Conservation (phyloP, 495 filamentous ascomycete genomes). For the Immersiella caudata region DNA sequence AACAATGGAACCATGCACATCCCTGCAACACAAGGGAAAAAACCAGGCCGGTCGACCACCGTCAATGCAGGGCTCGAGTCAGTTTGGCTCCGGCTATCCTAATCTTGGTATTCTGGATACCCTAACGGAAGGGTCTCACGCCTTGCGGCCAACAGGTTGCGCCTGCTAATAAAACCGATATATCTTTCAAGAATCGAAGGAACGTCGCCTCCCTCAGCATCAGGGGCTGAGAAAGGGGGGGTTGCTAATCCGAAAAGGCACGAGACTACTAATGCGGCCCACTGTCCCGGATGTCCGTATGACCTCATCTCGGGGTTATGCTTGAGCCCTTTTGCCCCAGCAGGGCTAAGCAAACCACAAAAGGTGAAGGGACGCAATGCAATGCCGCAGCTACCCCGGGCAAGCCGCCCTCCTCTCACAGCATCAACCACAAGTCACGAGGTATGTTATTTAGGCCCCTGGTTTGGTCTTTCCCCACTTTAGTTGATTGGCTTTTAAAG, state of each 20-base stretch:
- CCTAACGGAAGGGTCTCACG: background rate
- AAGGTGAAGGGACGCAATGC: background rate
- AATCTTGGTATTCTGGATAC: background rate
- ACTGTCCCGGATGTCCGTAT: slow-evolving; percentile 1
- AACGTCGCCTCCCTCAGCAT: background rate
- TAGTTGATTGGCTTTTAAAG: slow-evolving; percentile 40
- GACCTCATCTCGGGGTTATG: slow-evolving; percentile 9
- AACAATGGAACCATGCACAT: background rate
- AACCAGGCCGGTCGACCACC: slow-evolving; percentile 2
- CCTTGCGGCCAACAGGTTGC: background rate
- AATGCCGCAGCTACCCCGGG: slow-evolving; percentile 12
- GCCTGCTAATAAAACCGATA: background rate
- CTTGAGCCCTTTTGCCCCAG: background rate
- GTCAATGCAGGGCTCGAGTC: slow-evolving; percentile 2
- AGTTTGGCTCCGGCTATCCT: slow-evolving; percentile 1
- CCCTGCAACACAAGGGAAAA: slow-evolving; percentile 3
- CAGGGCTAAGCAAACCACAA: background rate
- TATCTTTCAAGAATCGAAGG: background rate
- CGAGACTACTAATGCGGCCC: background rate
- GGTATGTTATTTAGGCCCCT: slow-evolving; percentile 4
- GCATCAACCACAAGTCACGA: slow-evolving; percentile 18
- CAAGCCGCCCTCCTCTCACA: slow-evolving; percentile 6
- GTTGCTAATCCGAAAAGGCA: background rate
- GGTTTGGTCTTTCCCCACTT: background rate
- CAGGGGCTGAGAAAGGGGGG: background rate